phyloP scores from a whole-genome alignment of 371 early-diverging fungal species.

The Mucor sp. region DNA sequence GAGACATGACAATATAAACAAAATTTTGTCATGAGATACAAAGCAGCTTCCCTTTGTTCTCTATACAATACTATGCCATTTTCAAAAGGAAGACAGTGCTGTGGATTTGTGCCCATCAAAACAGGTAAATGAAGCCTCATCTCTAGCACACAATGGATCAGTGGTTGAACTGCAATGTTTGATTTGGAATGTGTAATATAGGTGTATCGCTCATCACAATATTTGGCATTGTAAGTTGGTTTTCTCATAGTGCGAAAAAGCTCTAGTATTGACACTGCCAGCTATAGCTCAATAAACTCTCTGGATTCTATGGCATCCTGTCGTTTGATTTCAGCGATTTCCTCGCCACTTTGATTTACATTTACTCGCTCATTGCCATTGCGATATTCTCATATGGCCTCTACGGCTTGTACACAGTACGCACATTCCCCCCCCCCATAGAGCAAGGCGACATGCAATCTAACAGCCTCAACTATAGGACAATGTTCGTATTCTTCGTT shows the following conservation, averaged over 20 bases:
- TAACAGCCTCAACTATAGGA: conserved; percentile 10
- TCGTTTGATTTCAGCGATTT: conserved; percentile 37
- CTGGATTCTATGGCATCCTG: conserved; percentile 47
- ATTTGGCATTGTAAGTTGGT: conserved; percentile 43
- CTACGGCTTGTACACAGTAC: conserved; percentile 44
- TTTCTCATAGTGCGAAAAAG: not conserved
- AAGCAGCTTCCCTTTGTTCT: not conserved
- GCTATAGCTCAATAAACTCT: conserved; percentile 42
- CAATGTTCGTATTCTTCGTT: conserved; percentile 27
- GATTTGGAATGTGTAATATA: conserved; percentile 9
- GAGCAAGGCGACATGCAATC: not conserved
- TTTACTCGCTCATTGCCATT: conserved; percentile 35
- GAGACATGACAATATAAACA: not conserved
- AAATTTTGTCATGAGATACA: not conserved
- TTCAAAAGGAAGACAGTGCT: conserved; percentile 31
- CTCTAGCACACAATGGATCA: not conserved
- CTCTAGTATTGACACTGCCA: not conserved
- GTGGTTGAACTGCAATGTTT: not conserved
- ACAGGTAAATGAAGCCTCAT: conserved; percentile 28
- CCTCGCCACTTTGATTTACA: conserved; percentile 30
- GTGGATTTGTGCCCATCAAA: conserved; percentile 37
- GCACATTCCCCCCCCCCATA: not conserved
- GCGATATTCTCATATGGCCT: conserved; percentile 37
- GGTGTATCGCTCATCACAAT: conserved; percentile 44
- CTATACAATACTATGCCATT: conserved; percentile 15